Percentiles rank a stretch among this genome's conserved stretches.
Evolutionary conservation across 352 stramenopile genomes (phyloP).

Genomic region (Globisporangium lucens): DNA sequence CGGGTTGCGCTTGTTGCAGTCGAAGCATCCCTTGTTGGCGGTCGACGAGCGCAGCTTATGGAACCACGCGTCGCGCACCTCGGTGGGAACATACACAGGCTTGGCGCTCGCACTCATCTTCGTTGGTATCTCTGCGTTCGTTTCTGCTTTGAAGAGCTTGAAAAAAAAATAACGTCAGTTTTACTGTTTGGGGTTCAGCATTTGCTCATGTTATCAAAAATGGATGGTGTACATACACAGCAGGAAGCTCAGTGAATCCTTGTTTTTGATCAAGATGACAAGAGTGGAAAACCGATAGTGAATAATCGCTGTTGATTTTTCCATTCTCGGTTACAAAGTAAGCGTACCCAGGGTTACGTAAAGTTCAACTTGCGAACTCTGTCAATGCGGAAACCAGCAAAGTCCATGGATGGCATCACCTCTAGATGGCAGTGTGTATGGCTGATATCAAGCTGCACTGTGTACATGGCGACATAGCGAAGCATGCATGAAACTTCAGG

Average conservation of each 20-base stretch:
- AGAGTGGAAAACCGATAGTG: neutral
- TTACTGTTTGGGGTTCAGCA: neutral
- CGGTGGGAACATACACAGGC: slow-evolving; percentile 67
- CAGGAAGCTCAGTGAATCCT: neutral
- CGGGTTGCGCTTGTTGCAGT: slow-evolving; percentile 95
- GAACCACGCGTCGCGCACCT: slow-evolving; percentile 83
- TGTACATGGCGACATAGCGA: neutral
- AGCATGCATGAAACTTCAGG: too few relatives aligned
- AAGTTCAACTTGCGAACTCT: neutral
- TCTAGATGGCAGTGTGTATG: neutral
- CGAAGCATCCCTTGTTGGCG: slow-evolving; percentile 93
- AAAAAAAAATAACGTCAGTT: neutral
- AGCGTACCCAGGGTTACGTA: neutral
- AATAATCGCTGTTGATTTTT: neutral
- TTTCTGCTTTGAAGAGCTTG: slow-evolving; percentile 3
- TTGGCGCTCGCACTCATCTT: slow-evolving; percentile 38
- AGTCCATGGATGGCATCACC: neutral
- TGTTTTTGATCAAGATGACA: neutral
- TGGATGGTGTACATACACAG: neutral
- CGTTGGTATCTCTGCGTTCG: slow-evolving; percentile 6
- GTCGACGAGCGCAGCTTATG: slow-evolving; percentile 71
- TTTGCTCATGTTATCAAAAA: neutral
- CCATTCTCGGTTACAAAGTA: neutral
- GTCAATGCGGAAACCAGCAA: neutral
- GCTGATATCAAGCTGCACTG: neutral